phyloP scores from a whole-genome alignment of 441 rosid species.

The Pelargonium fulgidum region DNA sequence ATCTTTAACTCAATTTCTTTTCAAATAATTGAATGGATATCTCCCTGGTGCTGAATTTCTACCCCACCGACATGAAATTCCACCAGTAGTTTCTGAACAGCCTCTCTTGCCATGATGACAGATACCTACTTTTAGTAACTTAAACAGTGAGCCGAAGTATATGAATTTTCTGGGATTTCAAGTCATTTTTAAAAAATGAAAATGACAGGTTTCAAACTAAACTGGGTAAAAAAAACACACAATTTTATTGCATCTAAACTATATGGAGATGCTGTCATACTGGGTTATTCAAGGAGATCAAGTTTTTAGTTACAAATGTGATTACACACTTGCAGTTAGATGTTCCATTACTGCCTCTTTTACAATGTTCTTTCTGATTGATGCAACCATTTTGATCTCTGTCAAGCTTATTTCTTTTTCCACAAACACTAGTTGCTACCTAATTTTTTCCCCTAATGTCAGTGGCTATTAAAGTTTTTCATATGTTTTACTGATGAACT shows the following conservation, averaged over 20 bases:
- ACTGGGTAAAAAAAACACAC: neutral
- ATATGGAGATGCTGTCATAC: neutral
- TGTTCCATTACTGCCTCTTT: neutral
- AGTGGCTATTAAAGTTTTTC: conserved; percentile 9
- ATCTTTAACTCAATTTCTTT: neutral
- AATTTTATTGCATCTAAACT: neutral
- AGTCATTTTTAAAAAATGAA: neutral
- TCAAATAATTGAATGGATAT: neutral
- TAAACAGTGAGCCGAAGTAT: neutral
- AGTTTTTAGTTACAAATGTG: neutral
- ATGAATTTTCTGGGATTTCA: neutral
- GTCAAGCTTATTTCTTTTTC: neutral
- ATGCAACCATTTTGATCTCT: neutral
- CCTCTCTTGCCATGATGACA: neutral
- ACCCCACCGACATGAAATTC: neutral
- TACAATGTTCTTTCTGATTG: neutral
- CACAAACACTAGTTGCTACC: conserved; percentile 12
- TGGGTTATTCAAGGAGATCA: neutral
- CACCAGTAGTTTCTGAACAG: too few relatives aligned
- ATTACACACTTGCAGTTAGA: neutral
- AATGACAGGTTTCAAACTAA: neutral
- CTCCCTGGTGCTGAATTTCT: neutral
- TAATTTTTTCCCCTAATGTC: neutral
- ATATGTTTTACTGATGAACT: neutral
- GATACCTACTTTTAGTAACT: neutral